These are phyloP conservation scores for Penicillium pancosmium DNA, from an alignment of 495 filamentous ascomycete species.

Conservation along the genomic window DNA sequence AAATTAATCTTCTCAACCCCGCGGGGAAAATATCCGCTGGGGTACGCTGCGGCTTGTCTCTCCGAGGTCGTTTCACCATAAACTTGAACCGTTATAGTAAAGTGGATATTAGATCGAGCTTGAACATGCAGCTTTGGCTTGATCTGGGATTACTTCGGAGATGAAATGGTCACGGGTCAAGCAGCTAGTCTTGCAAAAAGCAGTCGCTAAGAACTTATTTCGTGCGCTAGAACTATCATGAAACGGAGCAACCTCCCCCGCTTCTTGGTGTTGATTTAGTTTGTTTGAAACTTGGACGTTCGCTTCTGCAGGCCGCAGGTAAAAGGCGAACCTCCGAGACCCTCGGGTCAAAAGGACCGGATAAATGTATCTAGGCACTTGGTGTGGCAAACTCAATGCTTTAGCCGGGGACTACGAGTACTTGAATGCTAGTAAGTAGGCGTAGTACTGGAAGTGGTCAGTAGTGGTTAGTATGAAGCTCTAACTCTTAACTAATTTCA, in stretches of 20 bases:
- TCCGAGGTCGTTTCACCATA: neutral
- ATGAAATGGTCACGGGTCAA: conserved; percentile 13
- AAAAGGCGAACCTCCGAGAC: neutral
- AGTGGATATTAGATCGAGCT: conserved; percentile 7
- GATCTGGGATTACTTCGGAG: conserved; percentile 9
- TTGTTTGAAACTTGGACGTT: neutral
- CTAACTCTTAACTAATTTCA: neutral
- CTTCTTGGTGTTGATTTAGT: conserved; percentile 4
- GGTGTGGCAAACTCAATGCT: neutral
- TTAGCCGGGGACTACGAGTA: neutral
- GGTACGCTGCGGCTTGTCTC: neutral
- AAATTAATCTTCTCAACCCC: conserved; percentile 9
- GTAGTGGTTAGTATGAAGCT: neutral
- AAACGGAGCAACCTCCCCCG: conserved; percentile 25
- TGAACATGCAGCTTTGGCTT: conserved; percentile 1
- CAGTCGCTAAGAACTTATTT: conserved; percentile 1
- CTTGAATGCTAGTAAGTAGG: neutral
- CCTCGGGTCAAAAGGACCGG: conserved; percentile 3
- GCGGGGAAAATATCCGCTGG: neutral
- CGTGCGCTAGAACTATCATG: conserved; percentile 19
- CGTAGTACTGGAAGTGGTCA: neutral
- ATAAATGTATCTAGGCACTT: conserved; percentile 14
- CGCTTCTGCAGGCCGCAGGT: conserved; percentile 3
- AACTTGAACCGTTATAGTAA: conserved; percentile 5
- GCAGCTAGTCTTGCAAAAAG: neutral